Percentiles rank a stretch among this genome's conserved stretches.
Evolutionary conservation across 176 grass and related monocot species (phyloP).

Genomic region (Saccharum spontaneum): DNA sequence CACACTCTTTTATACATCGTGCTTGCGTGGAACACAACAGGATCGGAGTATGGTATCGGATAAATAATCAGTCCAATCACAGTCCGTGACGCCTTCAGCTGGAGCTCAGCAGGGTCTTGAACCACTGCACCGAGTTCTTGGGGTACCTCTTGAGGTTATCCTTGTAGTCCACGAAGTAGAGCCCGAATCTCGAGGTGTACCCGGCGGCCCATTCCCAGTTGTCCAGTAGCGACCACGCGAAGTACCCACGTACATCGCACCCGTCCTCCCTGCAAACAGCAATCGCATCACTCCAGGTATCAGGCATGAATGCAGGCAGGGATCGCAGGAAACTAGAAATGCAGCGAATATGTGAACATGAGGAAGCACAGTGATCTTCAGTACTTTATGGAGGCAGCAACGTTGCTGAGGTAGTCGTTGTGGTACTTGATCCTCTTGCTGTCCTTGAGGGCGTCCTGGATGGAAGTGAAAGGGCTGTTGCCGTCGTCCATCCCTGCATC

Average conservation of each 20-base stretch:
- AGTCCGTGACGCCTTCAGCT: not conserved
- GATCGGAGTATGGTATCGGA: not conserved
- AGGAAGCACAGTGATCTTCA: not conserved
- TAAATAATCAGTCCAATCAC: not conserved
- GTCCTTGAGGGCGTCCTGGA: conserved; percentile 80
- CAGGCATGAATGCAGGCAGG: not conserved
- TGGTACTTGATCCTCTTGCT: conserved; percentile 85
- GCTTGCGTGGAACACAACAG: not conserved
- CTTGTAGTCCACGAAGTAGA: conserved; percentile 89
- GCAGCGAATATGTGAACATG: not conserved
- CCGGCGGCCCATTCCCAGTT: conserved; percentile 98
- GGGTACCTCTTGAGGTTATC: conserved; percentile 87
- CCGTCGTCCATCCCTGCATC: conserved; percentile 79
- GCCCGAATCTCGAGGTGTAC: conserved; percentile 75
- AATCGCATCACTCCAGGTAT: not conserved
- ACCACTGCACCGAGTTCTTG: conserved; percentile 98
- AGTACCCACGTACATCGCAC: conserved; percentile 86
- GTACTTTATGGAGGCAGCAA: conserved; percentile 77
- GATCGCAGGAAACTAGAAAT: not conserved
- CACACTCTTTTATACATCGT: not conserved
- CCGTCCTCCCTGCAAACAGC: conserved; percentile 72
- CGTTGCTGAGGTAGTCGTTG: conserved; percentile 68
- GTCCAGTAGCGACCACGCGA: conserved; percentile 95
- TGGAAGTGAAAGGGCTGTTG: conserved; percentile 67
- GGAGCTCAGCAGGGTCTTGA: conserved; percentile 71